Evolutionary conservation across 2,329 filamentous ascomycete species (phyloP).

Genomic region (Apiospora kogelbergensis): DNA sequence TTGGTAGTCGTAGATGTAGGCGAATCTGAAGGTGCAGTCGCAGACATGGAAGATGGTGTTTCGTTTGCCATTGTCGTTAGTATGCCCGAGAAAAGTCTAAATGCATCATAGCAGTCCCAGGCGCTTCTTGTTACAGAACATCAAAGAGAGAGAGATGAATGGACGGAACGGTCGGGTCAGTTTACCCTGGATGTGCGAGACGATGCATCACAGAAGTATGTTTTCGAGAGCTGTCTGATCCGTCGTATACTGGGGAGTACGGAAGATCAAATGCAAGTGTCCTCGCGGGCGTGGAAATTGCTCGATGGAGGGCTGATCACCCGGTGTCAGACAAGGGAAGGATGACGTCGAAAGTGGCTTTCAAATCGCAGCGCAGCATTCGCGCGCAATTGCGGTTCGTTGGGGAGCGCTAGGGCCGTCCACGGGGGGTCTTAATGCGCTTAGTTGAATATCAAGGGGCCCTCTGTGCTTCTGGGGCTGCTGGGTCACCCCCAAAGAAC

Average conservation of each 20-base stretch:
- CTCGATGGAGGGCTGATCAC: not conserved
- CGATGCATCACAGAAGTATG: not conserved
- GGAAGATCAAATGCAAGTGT: not conserved
- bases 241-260: not conserved
- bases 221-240: not conserved
- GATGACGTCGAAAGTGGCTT: constrained; percentile 3
- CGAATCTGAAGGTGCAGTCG: not conserved
- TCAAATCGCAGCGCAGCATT: not conserved
- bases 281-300: not conserved
- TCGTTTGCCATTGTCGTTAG: not conserved
- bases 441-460: not conserved
- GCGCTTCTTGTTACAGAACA: not conserved
- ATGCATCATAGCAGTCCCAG: not conserved
- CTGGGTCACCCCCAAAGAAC: not conserved
- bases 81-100: not conserved
- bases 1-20: not conserved
- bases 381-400: not conserved
- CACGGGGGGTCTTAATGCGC: not conserved
- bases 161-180: not conserved
- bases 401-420: not conserved
- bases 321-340: constrained; percentile 6
- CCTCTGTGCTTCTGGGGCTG: not conserved
- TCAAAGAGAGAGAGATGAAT: not conserved
- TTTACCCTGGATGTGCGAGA: not conserved
- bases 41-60: not conserved